Conservation (phyloP, 2,329 filamentous ascomycete species). For the Fusarium anthophilum region DNA sequence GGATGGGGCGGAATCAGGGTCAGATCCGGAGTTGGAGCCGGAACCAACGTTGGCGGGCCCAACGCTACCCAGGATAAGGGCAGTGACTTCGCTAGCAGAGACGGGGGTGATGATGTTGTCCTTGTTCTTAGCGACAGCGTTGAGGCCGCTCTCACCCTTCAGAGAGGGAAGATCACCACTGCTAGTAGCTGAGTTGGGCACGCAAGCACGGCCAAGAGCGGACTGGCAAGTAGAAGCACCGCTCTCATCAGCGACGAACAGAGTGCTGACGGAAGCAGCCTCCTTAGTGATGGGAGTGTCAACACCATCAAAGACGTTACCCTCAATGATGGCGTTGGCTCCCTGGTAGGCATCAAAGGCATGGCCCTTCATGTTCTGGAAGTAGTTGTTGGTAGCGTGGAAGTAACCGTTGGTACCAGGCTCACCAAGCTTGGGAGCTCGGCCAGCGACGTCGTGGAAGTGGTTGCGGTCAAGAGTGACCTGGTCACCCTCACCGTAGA, state of each 20-base stretch:
- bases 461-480: conserved; percentile 42
- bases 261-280: conserved; percentile 26
- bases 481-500: conserved; percentile 42
- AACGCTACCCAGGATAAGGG: conserved; percentile 36
- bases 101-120: conserved; percentile 40
- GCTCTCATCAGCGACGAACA: conserved; percentile 32
- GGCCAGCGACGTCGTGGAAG: conserved; percentile 42
- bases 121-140: conserved; percentile 17
- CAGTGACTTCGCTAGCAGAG: conserved; percentile 36
- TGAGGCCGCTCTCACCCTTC: conserved; percentile 31
- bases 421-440: conserved; percentile 46
- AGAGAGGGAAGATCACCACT: conserved; percentile 40
- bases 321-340: conserved; percentile 38
- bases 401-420: conserved; percentile 32
- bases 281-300: conserved; percentile 48
- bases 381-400: conserved; percentile 44
- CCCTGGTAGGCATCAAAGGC: conserved; percentile 60
- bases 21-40: conserved; percentile 28
- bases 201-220: conserved; percentile 37
- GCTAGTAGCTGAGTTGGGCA: conserved; percentile 28
- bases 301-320: conserved; percentile 43
- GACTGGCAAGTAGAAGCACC: conserved; percentile 31
- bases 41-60: conserved; percentile 42
- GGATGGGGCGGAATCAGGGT: conserved; percentile 12
- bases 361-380: conserved; percentile 50